These are phyloP conservation scores for Bipolaris zeicola DNA, from an alignment of 2,329 filamentous ascomycete genomes.

Conservation along the genomic window DNA sequence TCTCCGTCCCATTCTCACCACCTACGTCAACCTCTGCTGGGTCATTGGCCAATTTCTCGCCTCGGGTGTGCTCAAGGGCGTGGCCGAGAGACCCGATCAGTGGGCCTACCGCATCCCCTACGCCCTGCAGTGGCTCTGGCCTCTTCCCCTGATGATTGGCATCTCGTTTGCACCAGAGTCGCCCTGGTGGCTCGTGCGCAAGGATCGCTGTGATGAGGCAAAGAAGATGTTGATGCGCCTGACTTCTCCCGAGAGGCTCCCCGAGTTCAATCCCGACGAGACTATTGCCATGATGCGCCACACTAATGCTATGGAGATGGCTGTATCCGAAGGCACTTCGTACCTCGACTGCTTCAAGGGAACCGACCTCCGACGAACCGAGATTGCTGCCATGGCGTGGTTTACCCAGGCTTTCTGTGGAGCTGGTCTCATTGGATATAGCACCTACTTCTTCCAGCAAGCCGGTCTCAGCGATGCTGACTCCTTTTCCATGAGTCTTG, in stretches of 20 bases:
- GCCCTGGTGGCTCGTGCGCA: slow-evolving; percentile 76
- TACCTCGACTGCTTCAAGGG: slow-evolving; percentile 87
- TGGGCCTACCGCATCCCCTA: slow-evolving; percentile 72
- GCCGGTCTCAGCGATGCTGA: slow-evolving; percentile 53
- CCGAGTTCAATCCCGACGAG: slow-evolving; percentile 51
- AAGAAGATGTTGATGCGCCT: slow-evolving; percentile 69
- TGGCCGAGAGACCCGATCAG: slow-evolving; percentile 67
- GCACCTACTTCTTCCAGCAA: slow-evolving; percentile 56
- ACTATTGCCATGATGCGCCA: slow-evolving; percentile 91
- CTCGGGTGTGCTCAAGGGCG: slow-evolving; percentile 71
- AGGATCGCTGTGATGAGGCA: slow-evolving; percentile 67
- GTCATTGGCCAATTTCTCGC: slow-evolving; percentile 74
- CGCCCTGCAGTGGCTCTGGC: slow-evolving; percentile 78
- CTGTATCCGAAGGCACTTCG: slow-evolving; percentile 67
- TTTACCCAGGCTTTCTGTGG: slow-evolving; percentile 53
- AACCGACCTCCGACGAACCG: slow-evolving; percentile 78
- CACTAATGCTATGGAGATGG: slow-evolving; percentile 78
- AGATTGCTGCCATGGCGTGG: slow-evolving; percentile 63
- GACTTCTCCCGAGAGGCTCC: slow-evolving; percentile 56
- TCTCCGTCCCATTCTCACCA: slow-evolving; percentile 62
- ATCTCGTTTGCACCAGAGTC: slow-evolving; percentile 72
- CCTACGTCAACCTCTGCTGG: slow-evolving; percentile 81
- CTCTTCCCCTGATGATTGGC: slow-evolving; percentile 68
- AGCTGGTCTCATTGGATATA: slow-evolving; percentile 43
- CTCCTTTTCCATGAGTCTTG: slow-evolving; percentile 56